phyloP scores from a whole-genome alignment of 2,329 filamentous ascomycete genomes.

The Cryphonectria radicalis region DNA sequence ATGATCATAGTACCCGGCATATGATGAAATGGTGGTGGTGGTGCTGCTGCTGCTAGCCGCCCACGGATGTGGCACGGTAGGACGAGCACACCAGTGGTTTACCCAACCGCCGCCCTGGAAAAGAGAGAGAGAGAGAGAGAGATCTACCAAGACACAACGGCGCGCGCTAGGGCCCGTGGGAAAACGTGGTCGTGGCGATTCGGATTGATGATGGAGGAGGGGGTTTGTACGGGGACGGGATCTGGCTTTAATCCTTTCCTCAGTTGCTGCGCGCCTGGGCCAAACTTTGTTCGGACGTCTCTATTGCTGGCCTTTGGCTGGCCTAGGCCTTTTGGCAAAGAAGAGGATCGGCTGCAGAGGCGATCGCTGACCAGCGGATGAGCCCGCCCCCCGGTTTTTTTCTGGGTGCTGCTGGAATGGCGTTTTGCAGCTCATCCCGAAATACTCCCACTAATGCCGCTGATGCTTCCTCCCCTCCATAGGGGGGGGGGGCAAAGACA shows the following conservation, averaged over 20 bases:
- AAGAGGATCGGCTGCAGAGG: not conserved
- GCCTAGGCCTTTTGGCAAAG: not conserved
- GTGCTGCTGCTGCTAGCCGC: not conserved
- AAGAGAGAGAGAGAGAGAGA: not conserved
- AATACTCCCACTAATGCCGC: constrained; percentile 6
- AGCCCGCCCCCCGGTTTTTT: constrained; percentile 4
- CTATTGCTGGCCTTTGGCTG: not conserved
- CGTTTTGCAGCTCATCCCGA: constrained; percentile 1
- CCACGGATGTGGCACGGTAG: not conserved
- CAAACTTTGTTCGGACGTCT: constrained; percentile 7
- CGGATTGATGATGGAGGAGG: not conserved
- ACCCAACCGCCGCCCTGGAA: constrained; percentile 1
- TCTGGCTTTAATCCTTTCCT: not conserved
- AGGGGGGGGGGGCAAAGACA: not conserved
- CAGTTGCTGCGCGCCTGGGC: not conserved
- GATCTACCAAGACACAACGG: constrained; percentile 2
- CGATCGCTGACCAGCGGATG: constrained; percentile 5
- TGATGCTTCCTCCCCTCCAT: not conserved
- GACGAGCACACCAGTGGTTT: not conserved
- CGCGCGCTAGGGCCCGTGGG: not conserved
- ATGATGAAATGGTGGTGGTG: not conserved
- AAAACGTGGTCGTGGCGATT: not conserved
- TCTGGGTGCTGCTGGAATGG: not conserved
- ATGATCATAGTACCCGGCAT: not conserved
- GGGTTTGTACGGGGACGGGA: not conserved